Percentiles rank a stretch among this genome's conserved stretches.
These are phyloP conservation scores for Suillus clintonianus DNA, from an alignment of 768 basidiomycete genomes.

Conservation along the genomic window DNA sequence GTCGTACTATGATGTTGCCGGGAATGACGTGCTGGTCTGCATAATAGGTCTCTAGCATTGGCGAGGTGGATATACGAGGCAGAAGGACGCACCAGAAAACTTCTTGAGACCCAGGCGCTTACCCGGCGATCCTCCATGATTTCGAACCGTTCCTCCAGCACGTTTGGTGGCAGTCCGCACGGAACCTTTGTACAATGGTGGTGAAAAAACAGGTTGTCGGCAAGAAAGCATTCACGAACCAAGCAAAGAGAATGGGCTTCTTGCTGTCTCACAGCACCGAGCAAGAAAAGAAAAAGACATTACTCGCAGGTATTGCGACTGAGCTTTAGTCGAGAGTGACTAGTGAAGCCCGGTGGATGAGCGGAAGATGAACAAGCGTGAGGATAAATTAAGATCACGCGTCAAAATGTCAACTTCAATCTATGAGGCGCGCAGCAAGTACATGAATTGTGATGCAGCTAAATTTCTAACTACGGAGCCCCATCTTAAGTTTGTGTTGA, in stretches of 20 bases:
- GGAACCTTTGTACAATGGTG: conserved; percentile 43
- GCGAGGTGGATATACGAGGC: conserved; percentile 3
- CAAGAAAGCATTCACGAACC: conserved; percentile 21
- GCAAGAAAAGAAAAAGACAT: conserved; percentile 39
- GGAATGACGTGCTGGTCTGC: conserved; percentile 90
- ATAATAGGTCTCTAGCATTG: conserved; percentile 10
- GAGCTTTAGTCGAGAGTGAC: not conserved
- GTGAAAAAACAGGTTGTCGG: conserved; percentile 3
- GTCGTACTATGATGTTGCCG: conserved; percentile 95
- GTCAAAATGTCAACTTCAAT: not conserved
- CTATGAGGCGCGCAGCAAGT: not conserved
- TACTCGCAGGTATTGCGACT: not conserved
- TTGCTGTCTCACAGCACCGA: conserved; percentile 39
- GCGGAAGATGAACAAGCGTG: not conserved
- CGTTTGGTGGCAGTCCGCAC: conserved; percentile 95
- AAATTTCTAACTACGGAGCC: not conserved
- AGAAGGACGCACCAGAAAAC: conserved; percentile 72
- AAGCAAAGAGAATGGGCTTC: conserved; percentile 52
- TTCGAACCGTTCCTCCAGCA: conserved; percentile 91
- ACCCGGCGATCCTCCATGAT: conserved; percentile 91
- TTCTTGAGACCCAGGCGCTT: conserved; percentile 94
- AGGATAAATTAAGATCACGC: not conserved
- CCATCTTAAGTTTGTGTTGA: too few species aligned
- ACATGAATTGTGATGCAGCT: not conserved
- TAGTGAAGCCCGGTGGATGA: not conserved